Conservation (phyloP, 2,329 filamentous ascomycete genomes). For the Chalara sp. region DNA sequence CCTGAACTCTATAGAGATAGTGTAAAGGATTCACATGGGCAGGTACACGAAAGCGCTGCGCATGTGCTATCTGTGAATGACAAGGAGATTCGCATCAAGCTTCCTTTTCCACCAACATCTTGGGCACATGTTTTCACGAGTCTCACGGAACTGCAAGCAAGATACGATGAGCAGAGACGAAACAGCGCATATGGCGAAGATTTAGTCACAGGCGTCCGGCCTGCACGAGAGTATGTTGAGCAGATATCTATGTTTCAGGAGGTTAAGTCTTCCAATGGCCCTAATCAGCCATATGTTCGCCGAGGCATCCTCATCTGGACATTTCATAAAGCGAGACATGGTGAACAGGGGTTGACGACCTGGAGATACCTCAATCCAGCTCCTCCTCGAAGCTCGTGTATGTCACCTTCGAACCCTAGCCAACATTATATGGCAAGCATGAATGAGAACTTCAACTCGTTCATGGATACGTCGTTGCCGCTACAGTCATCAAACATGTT, state of each 20-base stretch:
- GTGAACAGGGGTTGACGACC: slow-evolving; percentile 46
- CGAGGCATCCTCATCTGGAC: slow-evolving; percentile 58
- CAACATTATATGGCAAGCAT: slow-evolving; percentile 48
- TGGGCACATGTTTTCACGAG: slow-evolving; percentile 25
- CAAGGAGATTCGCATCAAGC: slow-evolving; percentile 19
- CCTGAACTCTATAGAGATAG: slow-evolving; percentile 32
- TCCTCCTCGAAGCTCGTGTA: slow-evolving; percentile 16
- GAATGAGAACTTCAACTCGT: slow-evolving; percentile 50
- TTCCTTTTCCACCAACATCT: slow-evolving; percentile 22
- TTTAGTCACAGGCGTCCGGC: slow-evolving; percentile 29
- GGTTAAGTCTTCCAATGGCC: slow-evolving; percentile 49
- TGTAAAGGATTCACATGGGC: slow-evolving; percentile 29
- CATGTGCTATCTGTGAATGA: slow-evolving; percentile 11
- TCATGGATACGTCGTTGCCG: slow-evolving; percentile 31
- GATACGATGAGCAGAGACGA: slow-evolving; percentile 36
- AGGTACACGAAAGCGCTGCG: slow-evolving; percentile 9
- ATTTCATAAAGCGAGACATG: slow-evolving; percentile 45
- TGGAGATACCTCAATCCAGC: slow-evolving; percentile 48
- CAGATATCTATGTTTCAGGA: slow-evolving; percentile 63
- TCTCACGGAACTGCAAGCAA: slow-evolving; percentile 17
- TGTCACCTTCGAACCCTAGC: slow-evolving; percentile 29
- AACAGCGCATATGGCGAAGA: slow-evolving; percentile 24
- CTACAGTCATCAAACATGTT: slow-evolving; percentile 32
- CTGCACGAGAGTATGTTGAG: slow-evolving; percentile 49
- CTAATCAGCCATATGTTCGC: slow-evolving; percentile 43